Evolutionary conservation across 371 early-diverging fungal genomes (phyloP).

Genomic region (Mortierella sp.): DNA sequence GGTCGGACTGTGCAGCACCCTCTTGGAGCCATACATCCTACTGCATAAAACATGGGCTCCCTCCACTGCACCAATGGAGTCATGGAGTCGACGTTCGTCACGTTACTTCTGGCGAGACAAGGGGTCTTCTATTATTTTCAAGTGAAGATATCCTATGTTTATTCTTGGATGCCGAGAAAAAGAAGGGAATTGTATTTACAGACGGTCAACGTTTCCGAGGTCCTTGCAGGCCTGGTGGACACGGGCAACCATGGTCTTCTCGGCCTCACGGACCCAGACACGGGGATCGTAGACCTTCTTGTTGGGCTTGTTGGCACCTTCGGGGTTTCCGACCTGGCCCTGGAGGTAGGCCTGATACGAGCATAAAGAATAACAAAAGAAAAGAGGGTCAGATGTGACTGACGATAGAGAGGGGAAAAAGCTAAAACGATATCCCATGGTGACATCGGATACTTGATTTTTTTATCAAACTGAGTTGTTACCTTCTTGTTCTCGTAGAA

Average conservation of each 20-base stretch:
- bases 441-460: no score
- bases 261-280: conserved; percentile 87
- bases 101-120: no score
- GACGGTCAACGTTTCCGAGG: conserved; percentile 76
- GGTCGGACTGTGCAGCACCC: no score
- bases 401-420: neutral
- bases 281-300: conserved; percentile 96
- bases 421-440: neutral
- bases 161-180: neutral
- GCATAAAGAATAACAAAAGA: neutral
- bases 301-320: conserved; percentile 91
- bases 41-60: no score
- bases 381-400: neutral
- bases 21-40: no score
- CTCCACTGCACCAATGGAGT: no score
- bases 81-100: no score
- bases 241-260: conserved; percentile 86
- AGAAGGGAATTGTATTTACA: conserved; percentile 62
- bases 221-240: conserved; percentile 83
- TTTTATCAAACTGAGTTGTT: neutral
- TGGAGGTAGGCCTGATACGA: conserved; percentile 72
- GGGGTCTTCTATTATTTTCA: no score
- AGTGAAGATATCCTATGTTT: no score
- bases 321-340: conserved; percentile 93
- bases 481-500: conserved; percentile 57